A percentile compares a stretch with the other conserved stretches of the same genome.
phyloP scores from a whole-genome alignment of 1,139 yeast species.

The Taphrina betulina region DNA sequence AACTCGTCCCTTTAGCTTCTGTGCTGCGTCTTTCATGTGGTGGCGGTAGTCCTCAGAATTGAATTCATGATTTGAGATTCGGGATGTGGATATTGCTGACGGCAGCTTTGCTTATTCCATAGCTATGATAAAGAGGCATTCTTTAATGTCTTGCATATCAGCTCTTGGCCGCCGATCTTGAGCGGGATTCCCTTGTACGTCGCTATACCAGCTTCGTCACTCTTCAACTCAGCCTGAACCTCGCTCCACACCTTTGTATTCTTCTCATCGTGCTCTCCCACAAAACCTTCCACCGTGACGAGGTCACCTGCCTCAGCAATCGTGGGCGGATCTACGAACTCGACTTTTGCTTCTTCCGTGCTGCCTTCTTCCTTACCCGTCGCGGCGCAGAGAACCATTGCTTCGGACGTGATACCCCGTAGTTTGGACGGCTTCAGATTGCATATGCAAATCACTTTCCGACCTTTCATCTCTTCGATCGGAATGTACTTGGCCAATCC shows the following conservation, averaged over 20 bases:
- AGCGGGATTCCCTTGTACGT: constrained; percentile 23
- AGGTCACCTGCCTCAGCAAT: constrained; percentile 18
- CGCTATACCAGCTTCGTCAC: constrained; percentile 12
- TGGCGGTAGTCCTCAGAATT: too few species aligned
- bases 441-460: constrained; percentile 78
- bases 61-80: too few species aligned
- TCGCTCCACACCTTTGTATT: constrained; percentile 28
- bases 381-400: constrained; percentile 62
- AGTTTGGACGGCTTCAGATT: constrained; percentile 78
- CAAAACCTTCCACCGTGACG: constrained; percentile 25
- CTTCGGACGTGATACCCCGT: constrained; percentile 93
- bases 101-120: too few species aligned
- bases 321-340: constrained; percentile 24
- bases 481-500: constrained; percentile 81
- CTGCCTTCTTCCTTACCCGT: constrained; percentile 22
- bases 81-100: too few species aligned
- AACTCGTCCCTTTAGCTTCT: too few species aligned
- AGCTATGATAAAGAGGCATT: constrained; percentile 20
- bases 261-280: constrained; percentile 26
- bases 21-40: too few species aligned
- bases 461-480: constrained; percentile 77
- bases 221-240: constrained; percentile 23
- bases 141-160: constrained; percentile 10
- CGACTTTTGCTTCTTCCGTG: constrained; percentile 19
- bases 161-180: constrained; percentile 17